These are phyloP conservation scores for Trametes elegans DNA, from an alignment of 768 basidiomycete genomes.

Conservation along the genomic window DNA sequence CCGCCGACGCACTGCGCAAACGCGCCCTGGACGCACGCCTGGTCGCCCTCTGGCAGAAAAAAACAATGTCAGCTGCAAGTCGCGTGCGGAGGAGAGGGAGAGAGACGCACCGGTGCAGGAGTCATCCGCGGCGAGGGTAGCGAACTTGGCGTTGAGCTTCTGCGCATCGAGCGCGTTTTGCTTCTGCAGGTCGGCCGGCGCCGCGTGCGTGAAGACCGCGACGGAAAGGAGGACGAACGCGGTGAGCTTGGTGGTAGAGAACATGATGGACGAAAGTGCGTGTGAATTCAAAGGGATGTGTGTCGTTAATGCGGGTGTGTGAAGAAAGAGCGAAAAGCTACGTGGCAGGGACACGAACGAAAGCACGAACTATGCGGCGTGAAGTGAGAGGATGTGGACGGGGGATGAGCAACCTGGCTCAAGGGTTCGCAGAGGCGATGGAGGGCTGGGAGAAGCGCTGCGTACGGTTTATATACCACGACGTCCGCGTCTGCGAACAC, in stretches of 20 bases:
- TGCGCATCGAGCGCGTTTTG: slow-evolving; percentile 38
- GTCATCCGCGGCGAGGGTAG: slow-evolving; percentile 25
- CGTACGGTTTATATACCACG: slow-evolving; percentile 5
- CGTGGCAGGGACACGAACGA: background rate
- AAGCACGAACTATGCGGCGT: slow-evolving; percentile 1
- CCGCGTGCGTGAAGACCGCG: slow-evolving; percentile 13
- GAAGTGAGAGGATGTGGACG: background rate
- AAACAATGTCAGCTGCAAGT: background rate
- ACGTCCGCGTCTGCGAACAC: background rate
- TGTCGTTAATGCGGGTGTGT: background rate
- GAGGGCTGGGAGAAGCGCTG: background rate
- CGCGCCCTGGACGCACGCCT: slow-evolving; percentile 36
- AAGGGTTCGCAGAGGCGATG: slow-evolving; percentile 14
- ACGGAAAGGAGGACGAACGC: slow-evolving; percentile 22
- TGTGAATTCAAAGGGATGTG: background rate
- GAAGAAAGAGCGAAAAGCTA: background rate
- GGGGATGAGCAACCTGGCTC: slow-evolving; percentile 21
- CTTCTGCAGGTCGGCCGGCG: slow-evolving; percentile 23
- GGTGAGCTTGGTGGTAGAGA: slow-evolving; percentile 19
- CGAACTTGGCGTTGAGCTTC: slow-evolving; percentile 36
- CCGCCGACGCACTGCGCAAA: slow-evolving; percentile 42
- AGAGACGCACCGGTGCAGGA: slow-evolving; percentile 31
- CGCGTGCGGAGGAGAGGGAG: background rate
- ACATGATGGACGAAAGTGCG: slow-evolving; percentile 2
- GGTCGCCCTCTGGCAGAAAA: slow-evolving; percentile 26